Conservation (phyloP, 345 rosid genomes). For the Syzygium aqueum region DNA sequence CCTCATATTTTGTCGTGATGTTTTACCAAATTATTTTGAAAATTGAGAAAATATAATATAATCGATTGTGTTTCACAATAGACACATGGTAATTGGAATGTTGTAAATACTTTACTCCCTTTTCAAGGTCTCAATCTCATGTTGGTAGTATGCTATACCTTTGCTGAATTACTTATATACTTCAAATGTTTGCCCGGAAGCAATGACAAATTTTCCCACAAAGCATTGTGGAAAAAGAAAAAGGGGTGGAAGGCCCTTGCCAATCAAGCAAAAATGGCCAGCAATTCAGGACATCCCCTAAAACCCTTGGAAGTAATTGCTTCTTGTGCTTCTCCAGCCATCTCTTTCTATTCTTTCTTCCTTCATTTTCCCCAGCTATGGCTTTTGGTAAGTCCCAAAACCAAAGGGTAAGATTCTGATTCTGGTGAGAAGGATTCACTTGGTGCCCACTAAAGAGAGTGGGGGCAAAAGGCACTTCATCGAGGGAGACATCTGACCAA, state of each 20-base stretch:
- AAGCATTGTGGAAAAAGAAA: neutral
- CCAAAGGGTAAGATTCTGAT: neutral
- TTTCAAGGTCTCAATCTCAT: neutral
- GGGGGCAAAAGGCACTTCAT: neutral
- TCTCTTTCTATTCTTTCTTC: neutral
- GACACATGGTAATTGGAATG: neutral
- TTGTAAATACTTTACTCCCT: neutral
- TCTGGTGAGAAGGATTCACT: neutral
- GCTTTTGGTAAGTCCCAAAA: neutral
- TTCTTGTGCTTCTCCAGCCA: neutral
- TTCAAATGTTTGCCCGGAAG: neutral
- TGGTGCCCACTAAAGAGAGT: neutral
- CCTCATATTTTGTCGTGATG: neutral
- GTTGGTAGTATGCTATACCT: neutral
- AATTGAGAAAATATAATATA: neutral
- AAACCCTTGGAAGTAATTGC: neutral
- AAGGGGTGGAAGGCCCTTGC: neutral
- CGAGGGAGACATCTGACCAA: neutral
- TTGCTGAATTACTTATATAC: neutral
- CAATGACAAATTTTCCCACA: neutral
- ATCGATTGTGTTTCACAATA: neutral
- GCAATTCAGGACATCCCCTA: neutral
- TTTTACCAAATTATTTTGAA: neutral
- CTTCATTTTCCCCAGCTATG: neutral
- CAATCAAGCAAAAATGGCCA: neutral